Evolutionary conservation across 441 rosid species (phyloP), one percentile per base, ranked within the genome.

Genomic region (Iberis amara): DNA sequence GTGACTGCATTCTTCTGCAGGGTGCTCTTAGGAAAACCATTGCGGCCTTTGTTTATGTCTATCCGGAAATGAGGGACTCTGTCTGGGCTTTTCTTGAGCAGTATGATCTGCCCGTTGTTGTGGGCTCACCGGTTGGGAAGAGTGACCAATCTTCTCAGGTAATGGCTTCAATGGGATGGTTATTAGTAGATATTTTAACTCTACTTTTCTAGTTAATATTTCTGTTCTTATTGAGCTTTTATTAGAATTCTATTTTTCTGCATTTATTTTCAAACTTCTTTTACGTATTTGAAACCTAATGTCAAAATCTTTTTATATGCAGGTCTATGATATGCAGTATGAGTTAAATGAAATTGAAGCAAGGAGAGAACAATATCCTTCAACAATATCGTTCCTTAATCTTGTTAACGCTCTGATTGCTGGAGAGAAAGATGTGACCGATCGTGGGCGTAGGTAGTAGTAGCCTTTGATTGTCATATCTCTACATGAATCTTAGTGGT

Each of bases 271-370:
- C 4, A 24, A 8, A 32, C 24, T 11, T 47, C 8, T 39, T 40
- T 10, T 31, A 39, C 37, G 23, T 15, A 33, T 59, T 49, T 53
- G 36, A 40, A 60, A 42, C 32, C 47, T 66, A 44, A 57, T 12
- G 50, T 21, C 47, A 52, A n/a, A 44, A 40, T 35, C 18, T 24
- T 30, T 40, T 28, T 42, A 47, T 41, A 37, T 57, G 27, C 76
- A 92, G 99, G 85, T 92, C 55, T 92, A 89, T 66, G 96, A 92
- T 73, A 92, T 89, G 99, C 95, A 82, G 66, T 92, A 79, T 72
- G 99, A 92, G 78, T 73, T 92, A 72, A 89, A 92, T 77, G 99
- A 92, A 79, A 79, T 92, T 57, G 99, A 92, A 79, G 94, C 94
- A 55, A 86, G 99, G 69, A 84, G 78, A 60, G 99, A 92, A 72